These are phyloP conservation scores for Quercus aquifolioides DNA, from an alignment of 306 rosid species.

Conservation along the genomic window DNA sequence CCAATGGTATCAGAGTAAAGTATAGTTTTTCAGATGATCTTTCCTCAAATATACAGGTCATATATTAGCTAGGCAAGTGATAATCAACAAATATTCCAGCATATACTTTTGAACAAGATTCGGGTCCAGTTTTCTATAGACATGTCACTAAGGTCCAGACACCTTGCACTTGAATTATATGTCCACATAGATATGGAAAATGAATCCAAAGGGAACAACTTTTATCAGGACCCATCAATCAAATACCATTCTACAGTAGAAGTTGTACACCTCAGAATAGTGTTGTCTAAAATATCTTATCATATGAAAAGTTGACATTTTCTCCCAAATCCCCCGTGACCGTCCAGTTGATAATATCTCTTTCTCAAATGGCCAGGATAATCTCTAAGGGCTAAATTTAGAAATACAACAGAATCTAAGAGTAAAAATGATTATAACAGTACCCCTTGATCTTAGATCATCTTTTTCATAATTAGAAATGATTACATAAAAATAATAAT, in stretches of 20 bases:
- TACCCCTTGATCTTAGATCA: not conserved
- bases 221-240: not conserved
- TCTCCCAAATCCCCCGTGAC: not conserved
- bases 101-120: not conserved
- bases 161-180: not conserved
- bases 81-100: not conserved
- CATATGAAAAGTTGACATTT: not conserved
- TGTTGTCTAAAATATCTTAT: not conserved
- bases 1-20: not conserved
- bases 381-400: not conserved
- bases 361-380: not conserved
- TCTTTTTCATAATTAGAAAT: no score
- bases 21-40: not conserved
- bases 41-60: not conserved
- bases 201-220: constrained; percentile 3
- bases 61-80: not conserved
- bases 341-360: not conserved
- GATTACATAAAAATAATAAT: no score
- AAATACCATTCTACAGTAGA: not conserved
- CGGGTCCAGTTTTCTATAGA: not conserved
- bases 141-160: not conserved
- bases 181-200: not conserved
- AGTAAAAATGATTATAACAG: not conserved
- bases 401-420: not conserved
- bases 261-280: not conserved